These are phyloP conservation scores for Colletotrichum kahawae DNA, from an alignment of 2,329 filamentous ascomycete species.

Conservation along the genomic window DNA sequence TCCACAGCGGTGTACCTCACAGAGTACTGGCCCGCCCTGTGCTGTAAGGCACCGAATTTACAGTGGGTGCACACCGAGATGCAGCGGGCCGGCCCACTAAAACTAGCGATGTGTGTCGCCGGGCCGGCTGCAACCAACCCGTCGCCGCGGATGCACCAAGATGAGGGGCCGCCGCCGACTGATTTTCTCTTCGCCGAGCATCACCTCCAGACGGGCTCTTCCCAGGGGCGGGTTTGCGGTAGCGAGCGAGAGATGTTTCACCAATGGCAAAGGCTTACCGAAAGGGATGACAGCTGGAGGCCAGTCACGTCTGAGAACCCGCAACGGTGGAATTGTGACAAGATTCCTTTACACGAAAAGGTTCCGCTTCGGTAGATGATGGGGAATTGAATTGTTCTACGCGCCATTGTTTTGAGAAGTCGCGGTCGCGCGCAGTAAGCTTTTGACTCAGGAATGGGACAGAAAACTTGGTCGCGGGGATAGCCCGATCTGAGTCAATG, in stretches of 20 bases:
- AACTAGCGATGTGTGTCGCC: background rate
- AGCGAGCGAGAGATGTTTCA: too few species aligned
- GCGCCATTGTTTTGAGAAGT: background rate
- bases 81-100: constrained; percentile 1
- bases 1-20: background rate
- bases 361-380: background rate
- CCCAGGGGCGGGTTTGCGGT: background rate
- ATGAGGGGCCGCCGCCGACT: background rate
- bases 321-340: background rate
- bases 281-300: background rate
- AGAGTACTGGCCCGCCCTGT: background rate
- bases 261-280: background rate
- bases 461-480: background rate
- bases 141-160: background rate
- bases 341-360: background rate
- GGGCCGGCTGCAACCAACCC: background rate
- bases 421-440: background rate
- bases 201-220: background rate
- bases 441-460: background rate
- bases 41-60: background rate
- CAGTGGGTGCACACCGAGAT: background rate
- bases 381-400: background rate
- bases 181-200: background rate
- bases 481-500: background rate
- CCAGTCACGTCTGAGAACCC: background rate